Evolutionary conservation across 2,329 filamentous ascomycete genomes (phyloP), one percentile per base, ranked within the genome.

Genomic region (Neonectria sp.): DNA sequence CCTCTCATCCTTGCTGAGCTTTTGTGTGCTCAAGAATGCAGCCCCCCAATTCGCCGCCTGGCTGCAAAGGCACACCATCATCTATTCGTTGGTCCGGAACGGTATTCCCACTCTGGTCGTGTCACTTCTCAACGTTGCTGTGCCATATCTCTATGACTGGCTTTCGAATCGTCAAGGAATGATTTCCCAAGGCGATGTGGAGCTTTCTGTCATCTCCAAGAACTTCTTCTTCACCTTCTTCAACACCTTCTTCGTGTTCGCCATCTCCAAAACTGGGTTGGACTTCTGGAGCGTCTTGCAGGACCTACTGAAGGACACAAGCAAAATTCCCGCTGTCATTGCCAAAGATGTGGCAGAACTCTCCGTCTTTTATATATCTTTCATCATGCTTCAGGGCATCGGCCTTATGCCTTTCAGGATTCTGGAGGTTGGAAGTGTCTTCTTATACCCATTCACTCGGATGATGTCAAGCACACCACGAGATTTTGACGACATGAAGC

Each of bases 211-310:
- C 51, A 95, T 99, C 71, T 97, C 94, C 60, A 99, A 99, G 84
- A 99, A 98, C 81, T 99, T 98, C 83, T 97, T 98, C 86, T 99
- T 99, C 79, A 95, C 93, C 11, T 99, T 99, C 82, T 98, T 99
- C 89, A 99, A 99, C 82, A 94, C 98, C 64, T 99, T 99, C 82
- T 89, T 98, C 57, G 90, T 98, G 51, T 98, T 98, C 79, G 97
- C 95, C 1, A 88, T 96, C 29, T 93, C 97, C 52, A 93, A 93
- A 60, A 94, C 95, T 5, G 94, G 93, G 82, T 90, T 92, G 45
- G 90, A 91, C 60, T 93, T 97, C 76, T 90, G 90, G 81, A 85
- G 86, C 37, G 88, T 92, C 59, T 86, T 98, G 53, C 90, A 90
- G 60, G 89, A 95, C 55, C 89, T 92, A 11, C 86, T 97, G 62